Evolutionary conservation across 768 basidiomycete genomes (phyloP).

Genomic region (Kwoniella pini): DNA sequence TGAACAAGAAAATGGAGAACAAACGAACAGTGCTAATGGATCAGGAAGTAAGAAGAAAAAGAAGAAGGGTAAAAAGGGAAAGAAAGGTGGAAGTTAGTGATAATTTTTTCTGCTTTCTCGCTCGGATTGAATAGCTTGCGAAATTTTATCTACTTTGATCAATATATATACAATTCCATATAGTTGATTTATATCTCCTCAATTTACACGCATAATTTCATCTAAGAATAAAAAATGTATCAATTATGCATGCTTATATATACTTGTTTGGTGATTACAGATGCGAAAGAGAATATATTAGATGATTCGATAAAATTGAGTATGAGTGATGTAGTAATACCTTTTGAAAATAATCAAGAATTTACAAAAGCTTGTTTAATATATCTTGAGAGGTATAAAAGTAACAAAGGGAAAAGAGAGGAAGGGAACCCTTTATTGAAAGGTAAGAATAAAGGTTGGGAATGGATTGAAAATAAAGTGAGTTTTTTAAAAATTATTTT

Average conservation of each 20-base stretch:
- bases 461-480: slow-evolving; percentile 25
- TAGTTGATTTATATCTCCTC: not conserved
- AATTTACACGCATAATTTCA: not conserved
- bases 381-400: slow-evolving; percentile 8
- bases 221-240: too few relatives aligned
- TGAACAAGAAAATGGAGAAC: not conserved
- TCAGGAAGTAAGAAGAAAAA: slow-evolving; percentile 5
- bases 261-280: not conserved
- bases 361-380: slow-evolving; percentile 12
- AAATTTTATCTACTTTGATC: too few relatives aligned
- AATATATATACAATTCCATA: too few relatives aligned
- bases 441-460: slow-evolving; percentile 25
- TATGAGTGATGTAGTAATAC: not conserved
- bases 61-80: slow-evolving; percentile 16
- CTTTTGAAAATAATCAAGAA: slow-evolving; percentile 1
- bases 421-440: not conserved
- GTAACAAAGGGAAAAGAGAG: not conserved
- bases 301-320: not conserved
- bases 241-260: slow-evolving; percentile 9
- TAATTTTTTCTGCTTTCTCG: not conserved
- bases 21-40: not conserved
- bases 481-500: slow-evolving; percentile 3
- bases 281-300: not conserved
- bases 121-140: too few relatives aligned
- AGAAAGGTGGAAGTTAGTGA: slow-evolving; percentile 15